phyloP scores from a whole-genome alignment of 2,329 filamentous ascomycete genomes.

The Chaetomiaceae sp. region DNA sequence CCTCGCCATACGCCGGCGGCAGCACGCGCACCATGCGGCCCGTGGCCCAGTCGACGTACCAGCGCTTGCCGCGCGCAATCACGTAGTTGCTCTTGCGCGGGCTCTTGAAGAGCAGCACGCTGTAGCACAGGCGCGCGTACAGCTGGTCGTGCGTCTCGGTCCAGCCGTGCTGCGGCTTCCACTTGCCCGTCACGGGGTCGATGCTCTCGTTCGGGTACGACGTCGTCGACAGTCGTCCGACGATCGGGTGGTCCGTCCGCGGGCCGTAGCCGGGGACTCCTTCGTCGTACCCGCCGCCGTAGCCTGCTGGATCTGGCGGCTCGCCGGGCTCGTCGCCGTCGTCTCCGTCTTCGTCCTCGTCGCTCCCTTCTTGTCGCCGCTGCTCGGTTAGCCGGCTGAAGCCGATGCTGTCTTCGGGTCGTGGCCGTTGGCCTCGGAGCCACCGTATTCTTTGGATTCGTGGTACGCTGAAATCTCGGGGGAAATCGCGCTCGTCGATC shows the following conservation, averaged over 20 bases:
- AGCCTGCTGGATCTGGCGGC: conserved; percentile 24
- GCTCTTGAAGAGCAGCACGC: conserved; percentile 52
- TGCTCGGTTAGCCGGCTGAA: conserved; percentile 25
- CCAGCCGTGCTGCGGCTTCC: conserved; percentile 53
- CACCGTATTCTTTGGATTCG: conserved; percentile 51
- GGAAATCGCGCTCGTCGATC: conserved; percentile 65
- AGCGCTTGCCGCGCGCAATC: conserved; percentile 53
- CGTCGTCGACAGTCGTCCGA: conserved; percentile 41
- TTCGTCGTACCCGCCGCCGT: conserved; percentile 12
- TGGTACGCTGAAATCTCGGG: conserved; percentile 58
- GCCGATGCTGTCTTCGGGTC: conserved; percentile 25
- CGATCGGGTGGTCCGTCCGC: conserved; percentile 23
- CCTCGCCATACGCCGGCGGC: conserved; percentile 52
- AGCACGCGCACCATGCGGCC: conserved; percentile 51
- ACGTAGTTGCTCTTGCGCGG: conserved; percentile 56
- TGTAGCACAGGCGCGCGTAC: conserved; percentile 57
- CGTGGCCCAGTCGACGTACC: conserved; percentile 56
- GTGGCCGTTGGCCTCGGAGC: conserved; percentile 39
- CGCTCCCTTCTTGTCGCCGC: conserved; percentile 13
- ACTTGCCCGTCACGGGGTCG: conserved; percentile 50
- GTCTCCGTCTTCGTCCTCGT: conserved; percentile 16
- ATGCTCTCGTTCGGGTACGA: conserved; percentile 44
- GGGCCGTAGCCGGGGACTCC: conserved; percentile 12
- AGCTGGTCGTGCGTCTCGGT: conserved; percentile 53
- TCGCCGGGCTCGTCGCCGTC: conserved; percentile 15